Evolutionary conservation across 2,329 filamentous ascomycete species (phyloP), one percentile per base, ranked within the genome.

Genomic region (Ceratocystis smalleyi): DNA sequence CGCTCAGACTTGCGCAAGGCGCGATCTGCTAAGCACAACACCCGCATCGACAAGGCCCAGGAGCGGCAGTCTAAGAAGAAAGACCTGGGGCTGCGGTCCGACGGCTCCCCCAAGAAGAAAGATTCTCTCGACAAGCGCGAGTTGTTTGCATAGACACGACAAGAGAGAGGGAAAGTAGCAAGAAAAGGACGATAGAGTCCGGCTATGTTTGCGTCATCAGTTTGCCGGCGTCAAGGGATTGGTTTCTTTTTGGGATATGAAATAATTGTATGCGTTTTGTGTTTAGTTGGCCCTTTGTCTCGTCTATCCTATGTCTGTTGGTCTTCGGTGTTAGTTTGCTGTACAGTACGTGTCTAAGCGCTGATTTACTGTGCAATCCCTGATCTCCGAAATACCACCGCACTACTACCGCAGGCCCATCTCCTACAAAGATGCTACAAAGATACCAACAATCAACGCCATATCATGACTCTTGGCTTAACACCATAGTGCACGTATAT

Each of bases 11-110:
- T 95, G 69, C 81, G 89, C 69, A 79, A 83, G 75, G 79, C 82
- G 69, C 91, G 89, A 78, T 89, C 91, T 0, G 82, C 83, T 60
- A 84, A 84, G 69, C 92, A 95, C 77, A 88, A 89, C 69, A 80
- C 81, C 64, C 81, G 94, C 67, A 83, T 85, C 35, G 91, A 95
- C 72, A 84, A 87, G 69, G 78, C 82, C 69, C 79, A 87, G 61
- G 89, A 92, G 71, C 81, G 85, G 68, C 78, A 86, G 71, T 81
- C 84, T 64, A 94, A 88, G 80, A 88, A 83, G 75, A 84, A 84
- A 51, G 84, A 87, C 30, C 75, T 99, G 66, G 91, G 91, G 30
- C 76, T 97, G 69, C 81, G 83, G 69, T 84, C 83, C 5, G 79
- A 81, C 65, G 83, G 84, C 51, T 79, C 81, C 66, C 81, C 80